A percentile compares a stretch with the other conserved stretches of the same genome.
Evolutionary conservation across 352 stramenopile genomes (phyloP).

Genomic region (Phytophthora chlamydospora): DNA sequence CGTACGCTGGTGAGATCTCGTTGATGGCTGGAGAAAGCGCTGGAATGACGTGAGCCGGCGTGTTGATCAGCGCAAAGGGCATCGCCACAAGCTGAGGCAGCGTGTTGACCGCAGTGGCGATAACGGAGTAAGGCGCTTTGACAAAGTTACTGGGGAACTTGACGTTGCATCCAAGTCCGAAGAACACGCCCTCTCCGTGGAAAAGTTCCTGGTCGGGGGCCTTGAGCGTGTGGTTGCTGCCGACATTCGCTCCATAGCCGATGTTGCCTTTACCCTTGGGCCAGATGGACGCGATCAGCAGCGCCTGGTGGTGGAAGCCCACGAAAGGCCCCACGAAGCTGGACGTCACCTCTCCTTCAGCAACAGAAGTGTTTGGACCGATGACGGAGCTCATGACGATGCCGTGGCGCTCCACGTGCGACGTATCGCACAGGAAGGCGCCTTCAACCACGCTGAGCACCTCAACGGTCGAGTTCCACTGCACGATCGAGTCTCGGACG

Average conservation of each 20-base stretch:
- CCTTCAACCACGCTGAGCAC: slow-evolving; percentile 66
- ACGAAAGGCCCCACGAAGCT: slow-evolving; percentile 94
- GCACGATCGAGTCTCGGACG: slow-evolving; percentile 67
- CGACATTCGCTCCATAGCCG: slow-evolving; percentile 95
- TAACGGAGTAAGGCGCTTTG: slow-evolving; percentile 92
- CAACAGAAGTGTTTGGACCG: slow-evolving; percentile 84
- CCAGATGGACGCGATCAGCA: slow-evolving; percentile 94
- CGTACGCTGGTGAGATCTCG: slow-evolving; percentile 77
- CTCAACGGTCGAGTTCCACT: slow-evolving; percentile 76
- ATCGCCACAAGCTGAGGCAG: slow-evolving; percentile 88
- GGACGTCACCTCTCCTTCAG: slow-evolving; percentile 91
- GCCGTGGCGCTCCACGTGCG: slow-evolving; percentile 81
- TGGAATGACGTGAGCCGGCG: slow-evolving; percentile 74
- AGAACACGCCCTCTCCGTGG: slow-evolving; percentile 96
- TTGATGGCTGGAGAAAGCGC: slow-evolving; percentile 84
- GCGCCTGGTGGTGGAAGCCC: slow-evolving; percentile 94
- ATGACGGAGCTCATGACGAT: slow-evolving; percentile 89
- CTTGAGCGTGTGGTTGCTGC: slow-evolving; percentile 97
- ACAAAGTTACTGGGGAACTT: slow-evolving; percentile 97
- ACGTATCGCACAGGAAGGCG: slow-evolving; percentile 79
- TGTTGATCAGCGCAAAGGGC: slow-evolving; percentile 84
- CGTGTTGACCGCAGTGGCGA: slow-evolving; percentile 93
- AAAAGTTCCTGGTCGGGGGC: slow-evolving; percentile 91
- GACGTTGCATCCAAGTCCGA: slow-evolving; percentile 92
- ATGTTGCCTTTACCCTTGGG: slow-evolving; percentile 93